Conservation (phyloP, 2,329 filamentous ascomycete species). For the Trichoderma atroviride region DNA sequence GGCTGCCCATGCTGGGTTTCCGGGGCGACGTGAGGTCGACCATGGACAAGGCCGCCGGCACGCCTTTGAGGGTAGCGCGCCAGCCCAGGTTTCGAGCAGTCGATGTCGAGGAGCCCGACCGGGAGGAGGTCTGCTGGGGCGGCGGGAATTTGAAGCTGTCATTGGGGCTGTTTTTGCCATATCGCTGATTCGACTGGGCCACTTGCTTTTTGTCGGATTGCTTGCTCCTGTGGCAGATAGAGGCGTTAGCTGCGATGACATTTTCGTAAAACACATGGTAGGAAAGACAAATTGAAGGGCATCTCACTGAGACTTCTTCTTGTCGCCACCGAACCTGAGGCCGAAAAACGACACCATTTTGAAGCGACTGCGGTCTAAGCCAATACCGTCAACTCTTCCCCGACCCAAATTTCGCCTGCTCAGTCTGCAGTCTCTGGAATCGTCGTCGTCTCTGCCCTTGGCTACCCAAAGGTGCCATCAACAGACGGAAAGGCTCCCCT, state of each 20-base stretch:
- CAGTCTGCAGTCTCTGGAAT: slow-evolving; percentile 6
- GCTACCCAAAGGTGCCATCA: slow-evolving; percentile 21
- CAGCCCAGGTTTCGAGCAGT: slow-evolving; percentile 34
- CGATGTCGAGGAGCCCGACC: slow-evolving; percentile 46
- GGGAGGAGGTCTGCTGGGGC: slow-evolving; percentile 40
- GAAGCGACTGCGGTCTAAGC: background rate
- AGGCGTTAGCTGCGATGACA: slow-evolving; percentile 7
- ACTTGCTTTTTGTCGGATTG: slow-evolving; percentile 30
- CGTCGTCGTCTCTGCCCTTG: slow-evolving; percentile 16
- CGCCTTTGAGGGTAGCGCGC: slow-evolving; percentile 43
- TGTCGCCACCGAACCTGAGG: slow-evolving; percentile 58
- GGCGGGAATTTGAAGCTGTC: slow-evolving; percentile 43
- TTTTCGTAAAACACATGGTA: background rate
- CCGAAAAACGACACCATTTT: slow-evolving; percentile 63
- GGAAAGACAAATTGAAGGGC: background rate
- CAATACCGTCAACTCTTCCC: background rate
- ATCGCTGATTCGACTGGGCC: slow-evolving; percentile 31
- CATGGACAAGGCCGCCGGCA: slow-evolving; percentile 48
- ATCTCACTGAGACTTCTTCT: slow-evolving; percentile 57
- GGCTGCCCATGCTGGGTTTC: slow-evolving; percentile 34
- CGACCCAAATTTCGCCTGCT: background rate
- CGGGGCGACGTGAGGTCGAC: slow-evolving; percentile 45
- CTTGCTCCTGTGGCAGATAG: slow-evolving; percentile 28
- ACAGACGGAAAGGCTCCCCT: slow-evolving; percentile 6
- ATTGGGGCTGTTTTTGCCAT: slow-evolving; percentile 29